Conservation (phyloP, 1,139 yeast species). For the Candida sanyaensis region DNA sequence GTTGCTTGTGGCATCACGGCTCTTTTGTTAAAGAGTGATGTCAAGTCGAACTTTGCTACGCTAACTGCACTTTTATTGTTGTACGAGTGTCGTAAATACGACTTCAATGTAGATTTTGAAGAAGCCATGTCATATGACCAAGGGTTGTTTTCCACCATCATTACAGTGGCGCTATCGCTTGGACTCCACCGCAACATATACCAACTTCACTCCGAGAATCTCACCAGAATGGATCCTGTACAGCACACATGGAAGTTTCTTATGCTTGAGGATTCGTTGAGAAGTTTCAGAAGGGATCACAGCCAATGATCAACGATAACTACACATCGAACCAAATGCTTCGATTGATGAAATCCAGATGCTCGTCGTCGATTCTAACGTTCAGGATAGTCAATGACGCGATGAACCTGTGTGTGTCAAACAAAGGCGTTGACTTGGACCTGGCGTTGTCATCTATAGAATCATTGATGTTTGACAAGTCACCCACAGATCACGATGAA, state of each 20-base stretch:
- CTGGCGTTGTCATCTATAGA: background rate
- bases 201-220: background rate
- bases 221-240: background rate
- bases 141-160: background rate
- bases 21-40: background rate
- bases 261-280: slow-evolving; percentile 2
- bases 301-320: slow-evolving; percentile 3
- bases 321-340: background rate
- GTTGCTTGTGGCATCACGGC: background rate
- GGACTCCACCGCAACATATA: background rate
- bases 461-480: background rate
- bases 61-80: background rate
- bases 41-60: slow-evolving; percentile 1
- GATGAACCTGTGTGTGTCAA: slow-evolving; percentile 2
- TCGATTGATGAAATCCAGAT: background rate
- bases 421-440: background rate
- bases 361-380: background rate
- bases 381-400: slow-evolving; percentile 2
- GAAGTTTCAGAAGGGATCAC: slow-evolving; percentile 7
- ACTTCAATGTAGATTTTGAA: slow-evolving; percentile 5
- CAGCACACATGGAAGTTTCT: slow-evolving; percentile 3
- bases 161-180: background rate
- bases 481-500: background rate
- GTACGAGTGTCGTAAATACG: slow-evolving; percentile 3
- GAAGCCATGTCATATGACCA: slow-evolving; percentile 5